Evolutionary conservation across 179 eudicot genomes (phyloP).

Genomic region (Spinacia oleracea): DNA sequence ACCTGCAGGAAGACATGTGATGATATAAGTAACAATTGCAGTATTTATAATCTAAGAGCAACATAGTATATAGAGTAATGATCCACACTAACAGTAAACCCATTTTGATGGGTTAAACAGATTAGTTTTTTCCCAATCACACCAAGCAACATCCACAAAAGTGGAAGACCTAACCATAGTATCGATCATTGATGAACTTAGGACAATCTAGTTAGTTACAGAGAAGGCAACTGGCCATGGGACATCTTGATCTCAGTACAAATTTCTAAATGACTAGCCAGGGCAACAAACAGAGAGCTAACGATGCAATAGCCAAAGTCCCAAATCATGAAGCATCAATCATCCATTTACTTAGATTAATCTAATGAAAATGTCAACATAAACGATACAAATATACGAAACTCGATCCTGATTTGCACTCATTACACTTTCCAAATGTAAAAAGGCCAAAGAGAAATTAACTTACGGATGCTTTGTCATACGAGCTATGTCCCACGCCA

Average conservation of each 20-base stretch:
- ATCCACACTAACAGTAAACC: background rate
- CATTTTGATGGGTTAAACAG: background rate
- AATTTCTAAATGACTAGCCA: background rate
- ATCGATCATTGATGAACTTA: background rate
- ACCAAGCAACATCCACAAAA: background rate
- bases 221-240: background rate
- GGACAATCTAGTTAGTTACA: constrained; percentile 1
- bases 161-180: background rate
- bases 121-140: background rate
- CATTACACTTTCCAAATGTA: background rate
- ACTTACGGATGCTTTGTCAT: constrained; percentile 96
- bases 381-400: background rate
- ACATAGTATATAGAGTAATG: background rate
- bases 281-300: background rate
- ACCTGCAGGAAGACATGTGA: constrained; percentile 41
- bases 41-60: background rate
- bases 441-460: constrained; percentile 3
- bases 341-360: background rate
- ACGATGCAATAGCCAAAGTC: background rate
- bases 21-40: constrained; percentile 1
- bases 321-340: background rate
- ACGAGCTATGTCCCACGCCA: constrained; percentile 92
- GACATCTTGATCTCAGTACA: background rate
- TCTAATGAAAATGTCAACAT: background rate
- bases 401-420: background rate